phyloP scores from a whole-genome alignment of 75 land plant species.

The Cupressus sempervirens region DNA sequence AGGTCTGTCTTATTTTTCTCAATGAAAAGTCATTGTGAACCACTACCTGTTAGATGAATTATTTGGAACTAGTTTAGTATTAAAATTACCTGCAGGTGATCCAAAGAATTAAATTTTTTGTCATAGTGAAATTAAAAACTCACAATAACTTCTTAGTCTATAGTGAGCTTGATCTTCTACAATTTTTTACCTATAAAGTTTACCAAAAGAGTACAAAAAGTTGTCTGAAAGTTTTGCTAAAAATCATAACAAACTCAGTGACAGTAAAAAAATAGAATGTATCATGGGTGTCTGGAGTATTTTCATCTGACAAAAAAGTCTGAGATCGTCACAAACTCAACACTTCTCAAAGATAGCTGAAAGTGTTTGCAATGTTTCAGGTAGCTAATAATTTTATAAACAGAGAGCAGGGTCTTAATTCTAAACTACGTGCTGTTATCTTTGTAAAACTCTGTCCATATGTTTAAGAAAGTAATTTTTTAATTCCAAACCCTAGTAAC shows the following conservation, averaged over 20 bases:
- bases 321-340: background rate
- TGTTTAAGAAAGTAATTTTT: background rate
- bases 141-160: background rate
- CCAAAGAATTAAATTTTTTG: background rate
- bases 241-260: background rate
- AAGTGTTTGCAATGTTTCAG: background rate
- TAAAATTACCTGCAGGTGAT: background rate
- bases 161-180: background rate
- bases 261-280: background rate
- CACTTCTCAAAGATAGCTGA: background rate
- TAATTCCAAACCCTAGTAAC: background rate
- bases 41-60: background rate
- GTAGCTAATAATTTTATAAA: background rate
- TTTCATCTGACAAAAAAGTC: background rate
- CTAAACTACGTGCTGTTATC: background rate
- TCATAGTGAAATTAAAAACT: background rate
- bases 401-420: background rate
- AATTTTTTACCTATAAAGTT: background rate
- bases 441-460: background rate
- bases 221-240: background rate
- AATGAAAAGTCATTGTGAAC: background rate
- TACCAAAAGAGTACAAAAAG: background rate
- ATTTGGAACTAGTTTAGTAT: background rate
- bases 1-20: slow-evolving; percentile 43
- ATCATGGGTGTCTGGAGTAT: background rate